Evolutionary conservation across 2,329 filamentous ascomycete species (phyloP), one percentile per base, ranked within the genome.

Genomic region (Phoma herbarum): DNA sequence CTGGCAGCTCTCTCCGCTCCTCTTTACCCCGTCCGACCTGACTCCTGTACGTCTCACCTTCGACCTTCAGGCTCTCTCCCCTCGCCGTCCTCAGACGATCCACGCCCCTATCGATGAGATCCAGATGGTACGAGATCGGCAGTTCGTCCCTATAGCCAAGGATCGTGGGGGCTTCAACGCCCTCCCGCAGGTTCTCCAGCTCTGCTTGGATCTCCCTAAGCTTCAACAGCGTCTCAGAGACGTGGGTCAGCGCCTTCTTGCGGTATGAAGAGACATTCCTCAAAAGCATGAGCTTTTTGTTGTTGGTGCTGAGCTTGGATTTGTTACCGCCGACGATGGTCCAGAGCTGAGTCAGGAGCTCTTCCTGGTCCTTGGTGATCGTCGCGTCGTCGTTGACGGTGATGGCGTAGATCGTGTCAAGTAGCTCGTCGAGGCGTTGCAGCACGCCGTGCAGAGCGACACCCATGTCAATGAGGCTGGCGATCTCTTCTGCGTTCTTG

Each of bases 71-170:
- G 18, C 86, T 84, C 60, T 85, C 84, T 41, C 84, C 82, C 59
- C 90, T 82, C 45, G 88, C 87, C 22, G 79, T 77, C 72, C 91
- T 88, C 60, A 95, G 78, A 62, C 91, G 82, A 75, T 93, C 89
- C 1, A 93, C 86, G 0, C 90, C 89, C 47, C 86, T 80, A 57
- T 90, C 83, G 61, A 95, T 92, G 55, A 87, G 88, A 65, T 92
- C 87, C 39, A 95, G 88, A 71, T 95, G 90, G 41, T 92, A 88
- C 49, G 84, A 84, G 4, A 95, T 79, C 2, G 90, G 90, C 10
- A 92, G 81, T 26, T 81, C 78, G 3, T 77, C 75, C 8, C 79
- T 78, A 25, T 81, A 83, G 1, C 83, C 83, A 11, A 88, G 68
- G 10, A 89, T 74, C 63, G 87, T 88, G 0, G 91, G 90, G 55